Evolutionary conservation across 2,329 filamentous ascomycete species (phyloP).

Genomic region (Chaetomium sp.): DNA sequence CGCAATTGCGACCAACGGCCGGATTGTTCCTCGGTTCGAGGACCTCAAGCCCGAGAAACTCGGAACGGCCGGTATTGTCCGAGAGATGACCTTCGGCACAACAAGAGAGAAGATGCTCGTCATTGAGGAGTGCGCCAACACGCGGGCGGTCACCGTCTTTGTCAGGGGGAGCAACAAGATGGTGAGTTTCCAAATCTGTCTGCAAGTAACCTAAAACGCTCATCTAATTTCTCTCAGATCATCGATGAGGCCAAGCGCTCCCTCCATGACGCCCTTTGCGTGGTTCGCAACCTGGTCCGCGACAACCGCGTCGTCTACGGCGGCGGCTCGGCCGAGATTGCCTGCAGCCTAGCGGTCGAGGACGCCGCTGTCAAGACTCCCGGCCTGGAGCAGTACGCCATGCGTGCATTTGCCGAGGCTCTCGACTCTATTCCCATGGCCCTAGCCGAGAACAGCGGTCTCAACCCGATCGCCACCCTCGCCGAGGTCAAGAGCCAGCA

Average conservation of each 20-base stretch:
- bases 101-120: conserved; percentile 99
- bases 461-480: conserved; percentile 93
- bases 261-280: conserved; percentile 94
- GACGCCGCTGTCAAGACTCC: conserved; percentile 93
- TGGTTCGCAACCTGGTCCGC: conserved; percentile 91
- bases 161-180: conserved; percentile 99
- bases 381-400: conserved; percentile 97
- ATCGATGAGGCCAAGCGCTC: conserved; percentile 99
- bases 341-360: conserved; percentile 94
- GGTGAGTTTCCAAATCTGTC: conserved; percentile 55
- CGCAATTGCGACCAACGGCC: conserved; percentile 95
- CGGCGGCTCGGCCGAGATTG: conserved; percentile 94
- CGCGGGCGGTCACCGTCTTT: conserved; percentile 92
- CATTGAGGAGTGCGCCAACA: conserved; percentile 99
- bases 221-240: conserved; percentile 61
- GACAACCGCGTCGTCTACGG: conserved; percentile 98
- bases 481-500: conserved; percentile 96
- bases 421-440: conserved; percentile 94
- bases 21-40: conserved; percentile 96
- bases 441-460: conserved; percentile 92
- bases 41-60: conserved; percentile 90
- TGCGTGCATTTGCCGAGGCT: conserved; percentile 96
- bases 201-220: conserved; percentile 1
- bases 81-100: conserved; percentile 95
- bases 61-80: conserved; percentile 83